Percentiles rank a stretch among this genome's conserved stretches.
Evolutionary conservation across 192 early-diverging fungal species (phyloP).

Genomic region (Gaertneriomyces semiglobifer): DNA sequence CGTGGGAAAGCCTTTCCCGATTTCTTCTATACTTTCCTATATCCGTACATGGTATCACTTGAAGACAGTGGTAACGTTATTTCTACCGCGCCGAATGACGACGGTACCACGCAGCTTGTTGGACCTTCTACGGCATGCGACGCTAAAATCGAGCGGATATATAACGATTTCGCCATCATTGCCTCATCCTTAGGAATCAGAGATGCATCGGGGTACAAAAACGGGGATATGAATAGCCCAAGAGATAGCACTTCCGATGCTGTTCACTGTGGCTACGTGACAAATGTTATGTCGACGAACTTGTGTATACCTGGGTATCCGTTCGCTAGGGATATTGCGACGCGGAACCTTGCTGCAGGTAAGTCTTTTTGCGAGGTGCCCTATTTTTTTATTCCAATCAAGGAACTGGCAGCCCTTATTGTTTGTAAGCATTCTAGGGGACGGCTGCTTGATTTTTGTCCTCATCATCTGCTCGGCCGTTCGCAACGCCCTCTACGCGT

Average conservation of each 20-base stretch:
- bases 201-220: not conserved
- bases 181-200: slow-evolving; percentile 51
- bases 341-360: no score
- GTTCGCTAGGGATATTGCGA: no score
- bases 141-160: slow-evolving; percentile 71
- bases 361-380: no score
- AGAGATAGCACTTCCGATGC: no score
- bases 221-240: no score
- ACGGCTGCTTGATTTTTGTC: slow-evolving; percentile 67
- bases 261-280: no score
- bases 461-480: slow-evolving; percentile 66
- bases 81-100: no score
- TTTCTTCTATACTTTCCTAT: slow-evolving; percentile 71
- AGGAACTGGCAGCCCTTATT: not conserved
- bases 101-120: no score
- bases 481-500: slow-evolving; percentile 66
- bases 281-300: no score
- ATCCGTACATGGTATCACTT: slow-evolving; percentile 64
- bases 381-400: no score
- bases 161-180: slow-evolving; percentile 70
- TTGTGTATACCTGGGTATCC: no score
- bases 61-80: not conserved
- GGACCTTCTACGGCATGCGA: slow-evolving; percentile 33
- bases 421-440: slow-evolving; percentile 35
- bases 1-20: slow-evolving; percentile 72